Percentiles rank a stretch among this genome's conserved stretches.
Conservation (phyloP, 2,329 filamentous ascomycete genomes). For the Pezicula carpinea region DNA sequence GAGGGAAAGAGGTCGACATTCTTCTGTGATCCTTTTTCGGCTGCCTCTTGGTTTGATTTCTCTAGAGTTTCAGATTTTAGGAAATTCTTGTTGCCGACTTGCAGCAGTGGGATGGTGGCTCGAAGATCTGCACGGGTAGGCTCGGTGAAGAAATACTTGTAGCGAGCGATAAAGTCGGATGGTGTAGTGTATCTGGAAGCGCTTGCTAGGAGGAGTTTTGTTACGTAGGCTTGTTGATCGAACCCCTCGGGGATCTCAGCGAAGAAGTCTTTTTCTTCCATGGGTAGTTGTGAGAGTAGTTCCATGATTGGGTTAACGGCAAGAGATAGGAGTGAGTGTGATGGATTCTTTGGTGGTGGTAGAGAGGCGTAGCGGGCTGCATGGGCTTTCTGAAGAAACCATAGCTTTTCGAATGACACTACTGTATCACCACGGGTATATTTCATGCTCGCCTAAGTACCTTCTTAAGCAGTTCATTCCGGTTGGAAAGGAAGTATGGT, state of each 20-base stretch:
- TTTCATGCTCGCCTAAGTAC: conserved; percentile 67
- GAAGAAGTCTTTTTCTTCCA: conserved; percentile 20
- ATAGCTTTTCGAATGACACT: conserved; percentile 75
- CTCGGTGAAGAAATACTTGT: conserved; percentile 52
- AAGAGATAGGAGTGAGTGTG: conserved; percentile 20
- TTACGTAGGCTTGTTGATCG: conserved; percentile 40
- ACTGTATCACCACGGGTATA: conserved; percentile 90
- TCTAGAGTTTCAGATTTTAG: not conserved
- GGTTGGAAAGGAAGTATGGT: not conserved
- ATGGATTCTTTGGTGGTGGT: conserved; percentile 9
- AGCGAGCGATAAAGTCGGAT: conserved; percentile 48
- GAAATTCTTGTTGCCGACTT: conserved; percentile 6
- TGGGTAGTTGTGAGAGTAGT: conserved; percentile 16
- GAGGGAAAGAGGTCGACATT: not conserved
- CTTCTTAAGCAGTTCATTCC: not conserved
- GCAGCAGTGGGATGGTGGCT: conserved; percentile 10
- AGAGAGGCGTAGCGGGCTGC: conserved; percentile 23
- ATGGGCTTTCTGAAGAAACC: conserved; percentile 72
- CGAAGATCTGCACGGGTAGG: conserved; percentile 17
- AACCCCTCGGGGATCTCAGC: conserved; percentile 24
- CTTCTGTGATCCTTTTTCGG: too few relatives aligned
- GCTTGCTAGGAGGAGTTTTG: conserved; percentile 46
- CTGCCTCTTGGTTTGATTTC: too few relatives aligned
- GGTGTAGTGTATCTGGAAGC: conserved; percentile 53
- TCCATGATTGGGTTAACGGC: conserved; percentile 23